Evolutionary conservation across 1,284 basidiomycete species (phyloP), one percentile per base, ranked within the genome.

Genomic region (Trichosporon coremiiforme): DNA sequence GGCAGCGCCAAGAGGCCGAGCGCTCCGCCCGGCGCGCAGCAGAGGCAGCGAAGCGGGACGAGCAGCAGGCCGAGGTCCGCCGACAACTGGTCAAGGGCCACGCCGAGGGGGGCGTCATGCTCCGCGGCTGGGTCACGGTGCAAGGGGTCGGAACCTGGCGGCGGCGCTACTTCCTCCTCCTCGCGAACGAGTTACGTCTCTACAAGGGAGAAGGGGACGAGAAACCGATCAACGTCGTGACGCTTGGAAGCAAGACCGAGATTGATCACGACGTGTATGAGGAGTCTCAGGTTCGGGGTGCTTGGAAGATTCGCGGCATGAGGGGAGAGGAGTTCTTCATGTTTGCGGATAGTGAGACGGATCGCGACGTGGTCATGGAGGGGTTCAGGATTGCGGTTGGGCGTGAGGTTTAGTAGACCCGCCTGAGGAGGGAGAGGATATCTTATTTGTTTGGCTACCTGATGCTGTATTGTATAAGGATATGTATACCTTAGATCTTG

Each of bases 51-150:
- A 53, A 66, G 1, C 41, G 55, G 1, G 73, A 69, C 62, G 29
- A 33, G 31, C 31, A 62, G 31, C 29, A 31, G 57, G 57, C 57
- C 15, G 69, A 64, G 53, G 72, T 73, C 36, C 63, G 66, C 29
- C 25, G 55, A 31, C 66, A 68, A 41, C 62, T 67, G 1, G 62
- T 66, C 29, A 63, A 55, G n/a, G 73, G 73, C 57, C 70, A 72
- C 64, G 17, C 41, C 2, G 71, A 73, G 3, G 81, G 80, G 7
- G 75, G 76, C 4, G 65, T 80, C 50, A 81, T 82, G 81, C 71
- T 82, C 13, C 71, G 74, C n/a, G 81, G 81, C 12, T 79, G 76
- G 75, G 75, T 80, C 45, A 83, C 80, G 12, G 80, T 79, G 7
- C 81, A 83, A 65, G 70, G 72, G 36, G 77, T 73, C 20, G 73